Evolutionary conservation across 208 protist genomes (phyloP).

Genomic region (Trypanosoma lewisi): DNA sequence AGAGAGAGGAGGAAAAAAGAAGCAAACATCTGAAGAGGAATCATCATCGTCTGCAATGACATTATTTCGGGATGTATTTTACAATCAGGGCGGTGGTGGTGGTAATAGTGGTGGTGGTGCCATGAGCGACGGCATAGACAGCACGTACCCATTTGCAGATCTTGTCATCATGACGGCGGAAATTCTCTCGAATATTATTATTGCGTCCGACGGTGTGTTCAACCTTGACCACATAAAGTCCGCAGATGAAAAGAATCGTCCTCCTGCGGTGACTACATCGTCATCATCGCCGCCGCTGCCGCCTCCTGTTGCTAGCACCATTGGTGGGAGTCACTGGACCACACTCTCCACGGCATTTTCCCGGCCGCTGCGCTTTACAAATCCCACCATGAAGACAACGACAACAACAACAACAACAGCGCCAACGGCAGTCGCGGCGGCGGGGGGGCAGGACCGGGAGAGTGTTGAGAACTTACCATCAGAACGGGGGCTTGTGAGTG

Average conservation of each 20-base stretch:
- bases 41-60: too few species aligned
- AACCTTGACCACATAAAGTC: background rate
- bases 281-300: background rate
- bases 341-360: background rate
- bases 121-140: constrained; percentile 6
- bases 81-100: too few species aligned
- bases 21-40: background rate
- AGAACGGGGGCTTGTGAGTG: background rate
- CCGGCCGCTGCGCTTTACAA: background rate
- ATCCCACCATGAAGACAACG: background rate
- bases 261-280: too few species aligned
- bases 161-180: constrained; percentile 16
- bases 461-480: background rate
- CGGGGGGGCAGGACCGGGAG: background rate
- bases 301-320: background rate
- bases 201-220: constrained; percentile 6
- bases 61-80: background rate
- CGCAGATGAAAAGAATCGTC: background rate
- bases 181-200: constrained; percentile 20
- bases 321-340: background rate
- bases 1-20: background rate
- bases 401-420: constrained; percentile 4
- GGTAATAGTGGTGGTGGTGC: too few species aligned
- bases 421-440: constrained; percentile 16
- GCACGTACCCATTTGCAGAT: constrained; percentile 15